Conservation (phyloP, 768 basidiomycete species). For the Agaricus sinodeliciosus region DNA sequence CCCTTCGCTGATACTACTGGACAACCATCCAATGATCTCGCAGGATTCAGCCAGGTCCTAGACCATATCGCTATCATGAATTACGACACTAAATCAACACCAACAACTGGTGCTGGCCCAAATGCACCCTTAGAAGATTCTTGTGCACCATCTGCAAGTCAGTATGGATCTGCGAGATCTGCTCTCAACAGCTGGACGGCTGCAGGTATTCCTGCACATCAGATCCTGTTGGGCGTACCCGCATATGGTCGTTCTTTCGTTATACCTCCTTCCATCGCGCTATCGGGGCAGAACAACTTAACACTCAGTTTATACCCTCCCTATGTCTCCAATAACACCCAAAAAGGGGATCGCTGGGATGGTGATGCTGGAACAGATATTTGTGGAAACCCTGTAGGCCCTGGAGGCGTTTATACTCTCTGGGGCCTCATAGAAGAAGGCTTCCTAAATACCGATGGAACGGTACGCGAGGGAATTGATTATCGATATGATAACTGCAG, state of each 20-base stretch:
- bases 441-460: conserved; percentile 42
- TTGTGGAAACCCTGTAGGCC: conserved; percentile 50
- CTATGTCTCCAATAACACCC: conserved; percentile 39
- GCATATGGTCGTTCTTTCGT: conserved; percentile 79
- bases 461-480: conserved; percentile 34
- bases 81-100: conserved; percentile 58
- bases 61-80: conserved; percentile 75
- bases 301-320: conserved; percentile 42
- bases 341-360: conserved; percentile 53
- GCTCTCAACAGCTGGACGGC: conserved; percentile 68
- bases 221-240: conserved; percentile 80
- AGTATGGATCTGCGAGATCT: conserved; percentile 69
- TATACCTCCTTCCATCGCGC: conserved; percentile 26
- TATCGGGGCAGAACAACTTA: conserved; percentile 20
- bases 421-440: conserved; percentile 54
- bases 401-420: conserved; percentile 55
- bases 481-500: conserved; percentile 61
- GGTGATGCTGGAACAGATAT: conserved; percentile 38
- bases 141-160: conserved; percentile 54
- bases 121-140: conserved; percentile 80
- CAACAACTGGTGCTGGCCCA: conserved; percentile 57
- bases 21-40: conserved; percentile 52
- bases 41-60: conserved; percentile 57
- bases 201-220: conserved; percentile 68
- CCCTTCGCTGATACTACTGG: conserved; percentile 62